Evolutionary conservation across 2,329 filamentous ascomycete species (phyloP).

Genomic region (Fusarium robinianum): DNA sequence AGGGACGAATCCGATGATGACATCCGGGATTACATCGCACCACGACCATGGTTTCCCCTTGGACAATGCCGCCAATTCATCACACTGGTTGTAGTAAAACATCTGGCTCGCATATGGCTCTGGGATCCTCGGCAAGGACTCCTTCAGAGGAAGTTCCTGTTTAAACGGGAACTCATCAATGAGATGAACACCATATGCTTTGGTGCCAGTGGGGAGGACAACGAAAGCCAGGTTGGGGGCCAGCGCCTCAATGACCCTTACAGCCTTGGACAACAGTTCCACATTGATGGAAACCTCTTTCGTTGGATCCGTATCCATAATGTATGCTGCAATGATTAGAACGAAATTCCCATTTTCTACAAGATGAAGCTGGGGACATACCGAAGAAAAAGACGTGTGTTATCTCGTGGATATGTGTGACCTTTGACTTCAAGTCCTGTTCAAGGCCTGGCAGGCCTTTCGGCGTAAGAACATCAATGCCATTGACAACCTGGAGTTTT

Average conservation of each 20-base stretch:
- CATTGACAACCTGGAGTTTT: conserved; percentile 42
- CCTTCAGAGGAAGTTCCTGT: conserved; percentile 43
- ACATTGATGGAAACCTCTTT: conserved; percentile 44
- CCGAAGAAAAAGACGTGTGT: conserved; percentile 51
- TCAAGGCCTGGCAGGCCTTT: conserved; percentile 38
- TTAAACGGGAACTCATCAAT: conserved; percentile 37
- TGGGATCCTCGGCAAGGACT: conserved; percentile 47
- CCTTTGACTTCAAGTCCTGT: conserved; percentile 39
- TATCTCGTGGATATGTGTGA: conserved; percentile 44
- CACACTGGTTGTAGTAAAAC: conserved; percentile 53
- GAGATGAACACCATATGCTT: conserved; percentile 44
- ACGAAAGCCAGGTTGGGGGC: conserved; percentile 46
- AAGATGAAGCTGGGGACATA: conserved; percentile 16
- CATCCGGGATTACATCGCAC: conserved; percentile 50
- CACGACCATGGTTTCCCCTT: conserved; percentile 49
- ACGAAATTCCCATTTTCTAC: background rate
- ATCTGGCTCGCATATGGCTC: conserved; percentile 48
- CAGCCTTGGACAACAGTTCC: conserved; percentile 44
- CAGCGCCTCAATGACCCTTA: conserved; percentile 44
- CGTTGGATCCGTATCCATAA: conserved; percentile 41
- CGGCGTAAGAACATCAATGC: conserved; percentile 42
- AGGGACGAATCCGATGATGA: conserved; percentile 50
- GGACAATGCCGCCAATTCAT: conserved; percentile 43
- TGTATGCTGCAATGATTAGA: conserved; percentile 38
- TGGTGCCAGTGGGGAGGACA: conserved; percentile 48